Evolutionary conservation across 257 asterid genomes (phyloP), one percentile per base, ranked within the genome.

Genomic region (Solanum bulbocastanum): DNA sequence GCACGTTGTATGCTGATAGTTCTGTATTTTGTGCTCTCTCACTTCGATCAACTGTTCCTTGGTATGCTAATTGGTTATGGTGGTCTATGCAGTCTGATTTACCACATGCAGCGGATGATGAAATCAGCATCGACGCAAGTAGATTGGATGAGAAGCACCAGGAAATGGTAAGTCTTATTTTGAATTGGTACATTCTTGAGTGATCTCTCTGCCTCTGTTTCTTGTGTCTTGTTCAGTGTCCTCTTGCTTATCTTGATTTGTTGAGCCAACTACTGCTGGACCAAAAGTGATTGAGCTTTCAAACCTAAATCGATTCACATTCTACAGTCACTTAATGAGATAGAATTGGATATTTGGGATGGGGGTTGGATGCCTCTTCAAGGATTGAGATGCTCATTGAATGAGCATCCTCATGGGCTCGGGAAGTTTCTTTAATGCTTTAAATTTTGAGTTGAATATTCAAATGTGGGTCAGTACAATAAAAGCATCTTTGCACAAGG

Each of bases 31-130:
- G 58, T 74, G 84, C 88, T 85, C 37, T 87, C 5, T 87, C 6
- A 79, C 87, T 71, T 73, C 78, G 23, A 60, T 65, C 84, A 68
- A 32, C 65, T 16, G 66, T 79, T 44, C 84, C 66, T 79, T 44
- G 85, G 40, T 79, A 16, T 79, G 85, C 66, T 88, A 76, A n/a
- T 82, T 83, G 69, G 40, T 84, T 89, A 25, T 79, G 25, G 40
- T 90, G 73, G 46, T 86, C 87, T 91, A 86, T 72, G 73, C 90
- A 91, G 93, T 91, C 92, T 91, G 93, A 90, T 86, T 89, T 92
- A 86, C 87, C 90, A 88, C 96, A 92, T 92, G 84, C 88, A 85
- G 94, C 91, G 88, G 93, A 94, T 86, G 98, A 92, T 91, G 98
- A 93, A 84, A 89, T 95, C 75, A 89, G 90, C 27, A 88, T 88